These are phyloP conservation scores for Fusarium vanettenii DNA, from an alignment of 2,329 filamentous ascomycete genomes.

Conservation along the genomic window DNA sequence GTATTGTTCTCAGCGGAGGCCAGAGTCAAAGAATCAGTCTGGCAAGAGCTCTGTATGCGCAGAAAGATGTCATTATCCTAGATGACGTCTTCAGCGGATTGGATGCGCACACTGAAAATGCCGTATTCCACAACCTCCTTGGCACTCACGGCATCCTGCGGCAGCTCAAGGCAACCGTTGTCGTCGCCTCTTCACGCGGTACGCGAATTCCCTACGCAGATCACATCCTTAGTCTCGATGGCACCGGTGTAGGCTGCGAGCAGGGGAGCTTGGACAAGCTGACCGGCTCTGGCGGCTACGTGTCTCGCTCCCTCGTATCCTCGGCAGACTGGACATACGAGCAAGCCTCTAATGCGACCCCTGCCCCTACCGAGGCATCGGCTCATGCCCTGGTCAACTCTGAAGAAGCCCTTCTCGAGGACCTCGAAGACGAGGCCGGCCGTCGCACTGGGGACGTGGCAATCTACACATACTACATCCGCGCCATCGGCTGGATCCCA, in stretches of 20 bases:
- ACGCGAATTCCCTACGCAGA: slow-evolving; percentile 27
- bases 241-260: not conserved
- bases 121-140: slow-evolving; percentile 40
- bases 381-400: not conserved
- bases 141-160: slow-evolving; percentile 38
- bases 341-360: not conserved
- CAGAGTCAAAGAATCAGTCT: slow-evolving; percentile 50
- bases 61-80: slow-evolving; percentile 37
- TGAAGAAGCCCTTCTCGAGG: slow-evolving; percentile 11
- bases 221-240: slow-evolving; percentile 25
- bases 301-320: slow-evolving; percentile 5
- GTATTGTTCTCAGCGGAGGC: slow-evolving; percentile 52
- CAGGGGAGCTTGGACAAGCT: slow-evolving; percentile 28
- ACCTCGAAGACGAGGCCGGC: not conserved
- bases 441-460: slow-evolving; percentile 35
- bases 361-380: not conserved
- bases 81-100: slow-evolving; percentile 50
- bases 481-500: slow-evolving; percentile 42
- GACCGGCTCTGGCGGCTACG: slow-evolving; percentile 15
- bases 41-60: slow-evolving; percentile 46
- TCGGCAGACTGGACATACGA: not conserved
- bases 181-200: slow-evolving; percentile 29
- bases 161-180: slow-evolving; percentile 10
- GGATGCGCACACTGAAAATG: slow-evolving; percentile 42
- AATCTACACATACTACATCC: slow-evolving; percentile 43